A percentile compares a stretch with the other conserved stretches of the same genome.
phyloP scores from a whole-genome alignment of 1,284 basidiomycete genomes.

The Veloboletus limbatus region DNA sequence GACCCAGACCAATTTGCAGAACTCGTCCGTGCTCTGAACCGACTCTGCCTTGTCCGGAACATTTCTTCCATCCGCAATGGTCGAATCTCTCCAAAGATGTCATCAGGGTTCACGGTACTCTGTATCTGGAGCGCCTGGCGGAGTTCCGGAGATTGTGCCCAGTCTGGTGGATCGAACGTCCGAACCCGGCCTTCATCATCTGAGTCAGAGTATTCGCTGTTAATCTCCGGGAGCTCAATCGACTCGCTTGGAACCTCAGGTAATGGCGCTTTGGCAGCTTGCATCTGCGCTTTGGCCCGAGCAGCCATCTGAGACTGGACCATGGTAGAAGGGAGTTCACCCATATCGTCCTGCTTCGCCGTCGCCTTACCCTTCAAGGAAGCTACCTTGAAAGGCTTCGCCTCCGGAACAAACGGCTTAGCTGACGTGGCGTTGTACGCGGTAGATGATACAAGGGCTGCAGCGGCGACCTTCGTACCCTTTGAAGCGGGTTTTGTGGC shows the following conservation, averaged over 20 bases:
- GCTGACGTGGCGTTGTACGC: conserved; percentile 32
- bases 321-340: conserved; percentile 54
- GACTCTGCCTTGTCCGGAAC: conserved; percentile 69
- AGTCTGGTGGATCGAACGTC: conserved; percentile 73
- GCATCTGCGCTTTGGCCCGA: conserved; percentile 61
- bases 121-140: conserved; percentile 75
- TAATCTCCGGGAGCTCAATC: conserved; percentile 90
- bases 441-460: conserved; percentile 34
- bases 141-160: conserved; percentile 90
- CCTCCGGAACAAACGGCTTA: conserved; percentile 32
- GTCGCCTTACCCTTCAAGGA: conserved; percentile 51
- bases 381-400: conserved; percentile 36
- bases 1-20: conserved; percentile 92
- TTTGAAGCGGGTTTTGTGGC: conserved; percentile 32
- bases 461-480: conserved; percentile 15
- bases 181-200: conserved; percentile 79
- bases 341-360: conserved; percentile 45
- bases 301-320: conserved; percentile 70
- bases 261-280: conserved; percentile 51
- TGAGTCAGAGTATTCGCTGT: conserved; percentile 94
- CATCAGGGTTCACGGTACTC: conserved; percentile 85
- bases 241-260: conserved; percentile 67
- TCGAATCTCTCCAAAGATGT: conserved; percentile 84
- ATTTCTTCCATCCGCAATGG: conserved; percentile 86
- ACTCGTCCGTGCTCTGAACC: conserved; percentile 85